Evolutionary conservation across 2,329 filamentous ascomycete genomes (phyloP), one percentile per base, ranked within the genome.

Genomic region (Helotiales sp.): DNA sequence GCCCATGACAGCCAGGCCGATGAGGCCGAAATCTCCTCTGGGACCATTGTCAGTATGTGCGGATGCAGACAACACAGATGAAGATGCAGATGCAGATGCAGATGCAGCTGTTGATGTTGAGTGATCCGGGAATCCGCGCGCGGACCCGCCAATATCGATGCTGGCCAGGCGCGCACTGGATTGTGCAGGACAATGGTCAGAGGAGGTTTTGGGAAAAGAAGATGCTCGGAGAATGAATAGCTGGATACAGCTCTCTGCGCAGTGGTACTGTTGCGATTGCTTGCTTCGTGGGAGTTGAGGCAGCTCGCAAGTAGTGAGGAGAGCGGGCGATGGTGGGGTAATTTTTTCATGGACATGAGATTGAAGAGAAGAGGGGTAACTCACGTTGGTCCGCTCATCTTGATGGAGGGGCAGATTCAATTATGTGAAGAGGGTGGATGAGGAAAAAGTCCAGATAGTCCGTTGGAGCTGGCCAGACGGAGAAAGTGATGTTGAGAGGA

Each of bases 1-100:
- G 81, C 86, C 88, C 88, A 96, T 96, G 83, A 96, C 92, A 85
- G 92, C 92, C 85, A 96, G 87, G 88, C 92, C 92, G 81, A 96
- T 95, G 79, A 96, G 91, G 86, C 92, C 92, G 83, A 96, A 90
- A 89, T 96, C 92, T 84, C 80, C 77, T 77, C 79, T 83, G 60
- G 68, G 30, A n/a, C 24, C 69, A 73, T 72, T 65, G 72, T 77
- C 65, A 72, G 74, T 70, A 71, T 69, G 67, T 69, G 68, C 54
- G 61, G 61, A 49, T 50, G 62, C 71, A 52, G 49, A 7, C 11
- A 24, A 17, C 10, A n/a, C 49, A 52, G 49, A 52, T 28, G 22
- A 13, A 30, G 49, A 47, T 47, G 45, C 17, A 47, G 45, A 52
- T 28, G 22, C 26, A 30, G 49, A 47, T 47, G 45, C 17, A 47